Evolutionary conservation across 352 stramenopile species (phyloP).

Genomic region (Elongisporangium anandrum): DNA sequence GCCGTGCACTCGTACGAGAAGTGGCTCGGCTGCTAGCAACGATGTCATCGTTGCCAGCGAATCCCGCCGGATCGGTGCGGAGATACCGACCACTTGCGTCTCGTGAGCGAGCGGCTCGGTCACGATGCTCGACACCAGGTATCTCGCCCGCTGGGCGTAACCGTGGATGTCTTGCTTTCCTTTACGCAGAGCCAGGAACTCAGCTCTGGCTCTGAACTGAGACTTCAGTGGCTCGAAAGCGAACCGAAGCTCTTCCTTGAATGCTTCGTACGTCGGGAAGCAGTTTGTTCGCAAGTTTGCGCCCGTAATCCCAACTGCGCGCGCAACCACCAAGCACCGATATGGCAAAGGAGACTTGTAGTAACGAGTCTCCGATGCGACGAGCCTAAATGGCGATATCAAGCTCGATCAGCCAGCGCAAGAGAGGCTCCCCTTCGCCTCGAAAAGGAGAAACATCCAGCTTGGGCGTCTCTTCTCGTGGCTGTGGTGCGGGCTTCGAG

Average conservation of each 20-base stretch:
- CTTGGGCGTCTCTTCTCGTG: too few species aligned
- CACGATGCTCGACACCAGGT: constrained; percentile 8
- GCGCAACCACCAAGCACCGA: constrained; percentile 9
- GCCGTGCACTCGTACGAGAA: too few species aligned
- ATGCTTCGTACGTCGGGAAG: constrained; percentile 3
- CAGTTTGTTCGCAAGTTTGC: constrained; percentile 7
- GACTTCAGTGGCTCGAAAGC: constrained; percentile 13
- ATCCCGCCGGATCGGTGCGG: too few species aligned
- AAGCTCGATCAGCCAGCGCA: constrained; percentile 14
- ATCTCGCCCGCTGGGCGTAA: constrained; percentile 8
- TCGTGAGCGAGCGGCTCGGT: constrained; percentile 9
- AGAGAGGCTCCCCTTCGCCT: constrained; percentile 2
- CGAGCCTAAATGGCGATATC: constrained; percentile 16
- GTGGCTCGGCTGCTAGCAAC: too few species aligned
- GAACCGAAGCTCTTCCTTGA: constrained; percentile 9
- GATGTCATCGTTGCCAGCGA: too few species aligned
- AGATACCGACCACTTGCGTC: too few species aligned
- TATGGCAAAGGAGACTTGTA: constrained; percentile 3
- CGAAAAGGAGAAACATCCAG: too few species aligned
- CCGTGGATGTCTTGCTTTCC: constrained; percentile 13
- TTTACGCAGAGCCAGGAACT: constrained; percentile 1
- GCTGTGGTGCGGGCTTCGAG: too few species aligned
- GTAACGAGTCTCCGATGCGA: constrained; percentile 7
- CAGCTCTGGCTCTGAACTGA: too few species aligned
- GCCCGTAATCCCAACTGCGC: constrained; percentile 11